phyloP scores from a whole-genome alignment of 192 early-diverging fungal genomes.

The Podila minutissima region DNA sequence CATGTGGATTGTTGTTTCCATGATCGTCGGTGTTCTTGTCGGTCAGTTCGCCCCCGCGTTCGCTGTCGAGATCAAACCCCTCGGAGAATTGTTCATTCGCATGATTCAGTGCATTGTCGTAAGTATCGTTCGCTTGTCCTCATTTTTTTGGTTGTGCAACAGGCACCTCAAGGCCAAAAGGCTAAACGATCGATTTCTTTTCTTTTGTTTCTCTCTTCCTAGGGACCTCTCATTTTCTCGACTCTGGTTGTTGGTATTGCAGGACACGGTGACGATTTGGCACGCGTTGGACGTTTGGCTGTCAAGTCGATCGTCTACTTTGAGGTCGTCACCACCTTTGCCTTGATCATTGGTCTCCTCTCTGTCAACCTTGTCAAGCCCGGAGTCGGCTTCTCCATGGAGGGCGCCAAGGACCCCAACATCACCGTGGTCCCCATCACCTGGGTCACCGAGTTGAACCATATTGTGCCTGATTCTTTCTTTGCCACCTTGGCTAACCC shows the following conservation, averaged over 20 bases:
- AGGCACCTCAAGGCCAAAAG: background rate
- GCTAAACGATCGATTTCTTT: background rate
- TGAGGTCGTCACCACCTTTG: conserved; percentile 69
- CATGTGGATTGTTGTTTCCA: conserved; percentile 60
- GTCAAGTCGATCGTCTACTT: conserved; percentile 79
- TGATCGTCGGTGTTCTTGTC: conserved; percentile 60
- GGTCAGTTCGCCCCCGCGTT: conserved; percentile 58
- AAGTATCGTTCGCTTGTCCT: conserved; percentile 3
- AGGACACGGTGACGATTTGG: conserved; percentile 74
- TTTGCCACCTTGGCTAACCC: conserved; percentile 56
- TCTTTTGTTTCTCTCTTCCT: background rate
- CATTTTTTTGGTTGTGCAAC: background rate
- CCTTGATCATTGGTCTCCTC: conserved; percentile 72
- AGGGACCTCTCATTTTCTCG: conserved; percentile 76
- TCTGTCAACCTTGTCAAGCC: conserved; percentile 71
- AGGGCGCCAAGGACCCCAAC: background rate
- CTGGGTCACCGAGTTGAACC: conserved; percentile 63
- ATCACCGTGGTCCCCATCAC: conserved; percentile 43
- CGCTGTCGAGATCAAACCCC: conserved; percentile 53
- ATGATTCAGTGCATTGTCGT: conserved; percentile 62
- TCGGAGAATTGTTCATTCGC: conserved; percentile 61
- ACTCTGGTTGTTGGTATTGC: conserved; percentile 79
- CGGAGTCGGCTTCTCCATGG: conserved; percentile 60
- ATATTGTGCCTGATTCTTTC: conserved; percentile 71
- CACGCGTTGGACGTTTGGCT: conserved; percentile 67